Percentiles rank a stretch among this genome's conserved stretches.
phyloP scores from a whole-genome alignment of 345 rosid genomes.

The Salix koriyanagi region DNA sequence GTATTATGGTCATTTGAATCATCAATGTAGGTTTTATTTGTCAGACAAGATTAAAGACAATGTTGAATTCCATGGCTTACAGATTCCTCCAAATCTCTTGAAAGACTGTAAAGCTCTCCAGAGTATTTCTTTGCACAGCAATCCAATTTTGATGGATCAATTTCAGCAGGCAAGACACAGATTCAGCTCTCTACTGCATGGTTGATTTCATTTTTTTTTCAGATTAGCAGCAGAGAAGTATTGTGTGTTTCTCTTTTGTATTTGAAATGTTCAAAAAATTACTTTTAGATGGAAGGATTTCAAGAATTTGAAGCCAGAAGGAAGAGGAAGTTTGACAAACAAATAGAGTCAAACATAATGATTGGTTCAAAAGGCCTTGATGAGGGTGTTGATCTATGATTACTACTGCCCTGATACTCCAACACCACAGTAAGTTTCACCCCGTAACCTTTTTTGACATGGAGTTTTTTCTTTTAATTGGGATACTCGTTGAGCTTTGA shows the following conservation, averaged over 20 bases:
- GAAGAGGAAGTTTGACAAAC: constrained; percentile 91
- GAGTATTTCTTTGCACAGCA: constrained; percentile 75
- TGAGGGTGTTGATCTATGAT: constrained; percentile 73
- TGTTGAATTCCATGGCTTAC: constrained; percentile 10
- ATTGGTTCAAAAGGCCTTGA: constrained; percentile 92
- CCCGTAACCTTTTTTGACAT: background rate
- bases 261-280: background rate
- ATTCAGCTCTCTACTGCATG: background rate
- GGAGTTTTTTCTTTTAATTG: background rate
- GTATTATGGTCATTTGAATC: background rate
- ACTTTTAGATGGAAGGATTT: constrained; percentile 80
- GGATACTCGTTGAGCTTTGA: too few relatives aligned
- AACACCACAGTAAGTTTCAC: constrained; percentile 7
- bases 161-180: constrained; percentile 71
- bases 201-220: background rate
- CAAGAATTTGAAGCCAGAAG: constrained; percentile 86
- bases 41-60: background rate
- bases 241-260: background rate
- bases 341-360: constrained; percentile 94
- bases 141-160: constrained; percentile 88
- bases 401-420: background rate
- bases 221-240: background rate
- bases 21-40: background rate
- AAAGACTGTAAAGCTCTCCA: constrained; percentile 88
- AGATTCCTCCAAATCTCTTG: constrained; percentile 74